A percentile compares a stretch with the other conserved stretches of the same genome.
phyloP scores from a whole-genome alignment of 495 filamentous ascomycete species.

The Echria macrotheca region DNA sequence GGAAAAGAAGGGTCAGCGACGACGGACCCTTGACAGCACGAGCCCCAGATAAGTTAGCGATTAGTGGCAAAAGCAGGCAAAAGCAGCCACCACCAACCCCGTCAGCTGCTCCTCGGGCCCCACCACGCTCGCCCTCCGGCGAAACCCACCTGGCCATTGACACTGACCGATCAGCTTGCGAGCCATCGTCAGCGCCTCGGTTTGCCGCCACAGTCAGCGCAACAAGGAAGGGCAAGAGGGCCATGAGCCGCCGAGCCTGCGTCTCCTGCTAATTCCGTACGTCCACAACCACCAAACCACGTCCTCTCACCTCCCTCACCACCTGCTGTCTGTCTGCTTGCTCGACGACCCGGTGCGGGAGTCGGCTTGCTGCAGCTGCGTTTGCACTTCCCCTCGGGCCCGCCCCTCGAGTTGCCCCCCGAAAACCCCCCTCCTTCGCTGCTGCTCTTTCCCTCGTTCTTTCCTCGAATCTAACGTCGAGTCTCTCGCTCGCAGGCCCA shows the following conservation, averaged over 20 bases:
- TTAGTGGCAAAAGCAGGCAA: slow-evolving; percentile 19
- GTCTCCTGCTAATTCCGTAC: slow-evolving; percentile 19
- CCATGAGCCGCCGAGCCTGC: slow-evolving; percentile 25
- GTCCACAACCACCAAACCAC: slow-evolving; percentile 7
- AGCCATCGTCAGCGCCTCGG: slow-evolving; percentile 13
- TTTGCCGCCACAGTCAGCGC: slow-evolving; percentile 25
- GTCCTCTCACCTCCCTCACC: not conserved
- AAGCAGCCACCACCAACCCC: slow-evolving; percentile 14
- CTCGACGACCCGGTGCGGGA: not conserved
- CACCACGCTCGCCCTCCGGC: slow-evolving; percentile 13
- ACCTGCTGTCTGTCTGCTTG: not conserved
- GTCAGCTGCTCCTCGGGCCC: slow-evolving; percentile 19
- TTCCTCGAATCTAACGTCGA: not conserved
- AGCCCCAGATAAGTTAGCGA: slow-evolving; percentile 2
- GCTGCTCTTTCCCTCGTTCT: not conserved
- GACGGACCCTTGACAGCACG: slow-evolving; percentile 10
- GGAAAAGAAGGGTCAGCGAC: slow-evolving; percentile 7
- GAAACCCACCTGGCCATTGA: slow-evolving; percentile 8
- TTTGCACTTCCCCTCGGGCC: not conserved
- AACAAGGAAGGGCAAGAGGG: slow-evolving; percentile 14
- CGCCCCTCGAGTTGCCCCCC: not conserved
- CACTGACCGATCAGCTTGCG: slow-evolving; percentile 7
- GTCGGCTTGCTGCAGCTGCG: not conserved
- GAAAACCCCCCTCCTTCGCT: not conserved
- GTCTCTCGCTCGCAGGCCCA: slow-evolving; percentile 18